A percentile compares a stretch with the other conserved stretches of the same genome.
These are phyloP conservation scores for Fragilariopsis cylindrus DNA, from an alignment of 108 stramenopile species.

Conservation along the genomic window DNA sequence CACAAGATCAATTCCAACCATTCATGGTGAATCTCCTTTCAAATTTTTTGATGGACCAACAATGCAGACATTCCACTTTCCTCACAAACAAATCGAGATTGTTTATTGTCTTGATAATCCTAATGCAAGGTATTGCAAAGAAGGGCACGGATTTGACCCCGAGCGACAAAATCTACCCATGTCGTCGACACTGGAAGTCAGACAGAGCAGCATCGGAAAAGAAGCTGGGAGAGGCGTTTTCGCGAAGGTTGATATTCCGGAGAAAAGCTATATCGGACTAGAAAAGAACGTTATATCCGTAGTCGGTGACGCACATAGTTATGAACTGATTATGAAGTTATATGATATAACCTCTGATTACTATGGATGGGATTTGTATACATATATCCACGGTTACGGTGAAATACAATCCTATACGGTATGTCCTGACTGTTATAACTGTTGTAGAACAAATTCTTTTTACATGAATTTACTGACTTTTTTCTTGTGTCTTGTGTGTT, in stretches of 20 bases:
- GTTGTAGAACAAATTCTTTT: slow-evolving; percentile 9
- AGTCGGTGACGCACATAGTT: slow-evolving; percentile 3
- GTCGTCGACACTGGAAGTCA: slow-evolving; percentile 7
- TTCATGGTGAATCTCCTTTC: slow-evolving; percentile 47
- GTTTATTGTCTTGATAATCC: slow-evolving; percentile 42
- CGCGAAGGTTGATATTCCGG: slow-evolving; percentile 30
- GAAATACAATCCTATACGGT: neutral
- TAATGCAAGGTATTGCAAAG: slow-evolving; percentile 20
- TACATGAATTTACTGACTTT: slow-evolving; percentile 1
- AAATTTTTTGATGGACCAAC: slow-evolving; percentile 73
- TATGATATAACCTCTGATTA: neutral
- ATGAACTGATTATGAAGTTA: slow-evolving; percentile 9
- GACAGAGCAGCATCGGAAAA: slow-evolving; percentile 17
- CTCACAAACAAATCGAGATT: slow-evolving; percentile 45
- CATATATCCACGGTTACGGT: slow-evolving; percentile 23
- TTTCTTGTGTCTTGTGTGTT: no score
- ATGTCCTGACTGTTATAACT: neutral
- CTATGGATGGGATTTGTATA: slow-evolving; percentile 2
- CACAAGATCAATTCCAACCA: slow-evolving; percentile 44
- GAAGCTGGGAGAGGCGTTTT: slow-evolving; percentile 48
- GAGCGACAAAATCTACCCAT: slow-evolving; percentile 35
- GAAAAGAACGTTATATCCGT: slow-evolving; percentile 28
- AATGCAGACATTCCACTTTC: slow-evolving; percentile 60
- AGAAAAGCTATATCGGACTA: slow-evolving; percentile 29
- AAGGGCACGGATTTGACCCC: slow-evolving; percentile 37